Base-by-base conservation (phyloP, 2,329 filamentous ascomycete species). In the Aspergillus luchuensis region DNA sequence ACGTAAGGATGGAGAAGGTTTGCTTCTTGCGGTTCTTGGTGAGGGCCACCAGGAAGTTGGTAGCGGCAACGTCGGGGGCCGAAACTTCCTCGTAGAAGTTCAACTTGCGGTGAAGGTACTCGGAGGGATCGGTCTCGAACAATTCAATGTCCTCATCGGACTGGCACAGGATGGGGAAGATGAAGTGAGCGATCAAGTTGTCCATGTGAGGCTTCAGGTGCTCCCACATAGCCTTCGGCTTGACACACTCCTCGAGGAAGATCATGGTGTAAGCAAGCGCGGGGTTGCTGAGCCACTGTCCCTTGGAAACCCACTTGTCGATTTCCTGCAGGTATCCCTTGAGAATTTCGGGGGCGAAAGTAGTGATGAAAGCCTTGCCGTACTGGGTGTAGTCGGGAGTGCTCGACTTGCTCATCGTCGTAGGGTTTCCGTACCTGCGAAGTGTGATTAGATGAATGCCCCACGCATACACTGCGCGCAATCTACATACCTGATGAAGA, bases 71-170 rank as follows among this genome's bases (percentile, higher is more conserved):
- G 75, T 98, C 95, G 6, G 95, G 95, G 15, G 95, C 89, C 0
- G 94, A 96, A 4, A 96, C 91, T 73, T 99, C 95, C 78, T 99
- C 95, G 75, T 96, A 99, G 74, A 94, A 97, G 78, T 98, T 99
- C 62, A 99, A 84, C 77, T 97, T 98, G 59, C 95, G 88, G 81
- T 99, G 95, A 43, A 99, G 87, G 74, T 98, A 99, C 77, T 99
- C 95, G 64, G 95, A 91, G 5, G 95, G 95, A 72, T 99, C 92
- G 11, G 93, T 90, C 73, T 96, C 88, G 73, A 99, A 99, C 67
- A 96, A 87, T 75, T 97, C 92, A 53, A 97, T 85, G 70, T 99
- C 95, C 63, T 98, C 94, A 65, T 93, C 87, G 19, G 90, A 91
- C 68, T 97, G 88, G 77, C 95, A 99, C 63, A 99, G 83, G 25